Percentiles rank a stretch among this genome's conserved stretches.
phyloP scores from a whole-genome alignment of 257 asterid genomes.

The Solanum chilense region DNA sequence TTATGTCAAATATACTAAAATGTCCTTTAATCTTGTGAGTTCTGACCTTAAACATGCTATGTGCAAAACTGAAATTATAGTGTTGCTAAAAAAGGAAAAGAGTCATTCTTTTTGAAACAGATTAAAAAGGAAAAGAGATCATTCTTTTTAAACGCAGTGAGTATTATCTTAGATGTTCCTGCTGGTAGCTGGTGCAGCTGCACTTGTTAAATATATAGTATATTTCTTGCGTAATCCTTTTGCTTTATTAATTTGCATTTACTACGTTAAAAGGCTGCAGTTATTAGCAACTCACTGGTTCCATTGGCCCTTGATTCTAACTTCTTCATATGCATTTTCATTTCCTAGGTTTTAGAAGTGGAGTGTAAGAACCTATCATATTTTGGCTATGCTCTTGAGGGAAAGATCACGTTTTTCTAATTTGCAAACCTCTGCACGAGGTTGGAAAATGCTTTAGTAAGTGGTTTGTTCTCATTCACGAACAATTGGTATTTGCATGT shows the following conservation, averaged over 20 bases:
- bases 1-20: no score
- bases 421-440: not conserved
- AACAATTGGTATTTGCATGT: slow-evolving; percentile 1
- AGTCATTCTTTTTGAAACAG: no score
- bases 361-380: not conserved
- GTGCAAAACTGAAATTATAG: no score
- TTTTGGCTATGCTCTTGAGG: not conserved
- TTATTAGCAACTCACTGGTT: not conserved
- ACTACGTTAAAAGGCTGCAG: not conserved
- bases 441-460: not conserved
- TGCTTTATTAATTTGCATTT: not conserved
- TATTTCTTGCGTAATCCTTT: not conserved
- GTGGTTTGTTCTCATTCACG: not conserved
- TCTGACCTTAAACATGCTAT: no score
- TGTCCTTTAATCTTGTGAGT: no score
- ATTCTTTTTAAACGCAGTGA: no score
- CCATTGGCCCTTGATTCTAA: not conserved
- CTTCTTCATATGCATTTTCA: not conserved
- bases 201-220: not conserved
- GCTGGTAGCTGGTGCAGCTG: not conserved
- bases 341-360: not conserved
- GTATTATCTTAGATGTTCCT: not conserved
- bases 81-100: no score
- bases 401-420: not conserved
- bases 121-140: no score